phyloP scores from a whole-genome alignment of 2,329 filamentous ascomycete genomes.

The Phialophora macrospora region DNA sequence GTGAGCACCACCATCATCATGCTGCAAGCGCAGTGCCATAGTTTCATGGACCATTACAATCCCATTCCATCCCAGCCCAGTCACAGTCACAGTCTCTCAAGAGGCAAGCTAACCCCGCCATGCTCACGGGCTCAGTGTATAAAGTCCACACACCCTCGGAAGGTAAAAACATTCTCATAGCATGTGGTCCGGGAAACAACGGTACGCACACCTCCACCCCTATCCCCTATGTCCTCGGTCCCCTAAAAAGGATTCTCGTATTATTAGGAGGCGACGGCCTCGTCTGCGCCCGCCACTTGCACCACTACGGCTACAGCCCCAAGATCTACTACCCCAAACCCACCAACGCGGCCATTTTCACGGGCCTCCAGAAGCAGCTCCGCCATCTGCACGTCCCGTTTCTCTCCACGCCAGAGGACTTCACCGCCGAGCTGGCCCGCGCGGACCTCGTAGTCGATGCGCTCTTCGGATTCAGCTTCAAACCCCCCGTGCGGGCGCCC shows the following conservation, averaged over 20 bases:
- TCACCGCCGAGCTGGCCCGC: constrained; percentile 66
- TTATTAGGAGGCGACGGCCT: constrained; percentile 83
- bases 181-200: constrained; percentile 83
- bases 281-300: constrained; percentile 88
- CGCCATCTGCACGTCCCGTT: constrained; percentile 83
- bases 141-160: constrained; percentile 75
- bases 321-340: constrained; percentile 92
- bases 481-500: constrained; percentile 87
- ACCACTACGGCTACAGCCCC: constrained; percentile 88
- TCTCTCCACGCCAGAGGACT: constrained; percentile 66
- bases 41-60: background rate
- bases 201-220: constrained; percentile 42
- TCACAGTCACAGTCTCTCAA: background rate
- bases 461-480: constrained; percentile 95
- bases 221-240: background rate
- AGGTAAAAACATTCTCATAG: constrained; percentile 77
- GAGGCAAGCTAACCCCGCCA: background rate
- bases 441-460: constrained; percentile 87
- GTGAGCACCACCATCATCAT: constrained; percentile 50
- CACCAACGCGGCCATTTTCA: constrained; percentile 86
- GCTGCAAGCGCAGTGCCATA: too few relatives aligned
- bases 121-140: constrained; percentile 61
- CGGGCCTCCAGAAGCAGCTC: constrained; percentile 83
- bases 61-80: too few relatives aligned
- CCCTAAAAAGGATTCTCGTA: background rate